Base-by-base conservation (phyloP, 176 grass and related monocot genomes). In the Metroxylon sagu region DNA sequence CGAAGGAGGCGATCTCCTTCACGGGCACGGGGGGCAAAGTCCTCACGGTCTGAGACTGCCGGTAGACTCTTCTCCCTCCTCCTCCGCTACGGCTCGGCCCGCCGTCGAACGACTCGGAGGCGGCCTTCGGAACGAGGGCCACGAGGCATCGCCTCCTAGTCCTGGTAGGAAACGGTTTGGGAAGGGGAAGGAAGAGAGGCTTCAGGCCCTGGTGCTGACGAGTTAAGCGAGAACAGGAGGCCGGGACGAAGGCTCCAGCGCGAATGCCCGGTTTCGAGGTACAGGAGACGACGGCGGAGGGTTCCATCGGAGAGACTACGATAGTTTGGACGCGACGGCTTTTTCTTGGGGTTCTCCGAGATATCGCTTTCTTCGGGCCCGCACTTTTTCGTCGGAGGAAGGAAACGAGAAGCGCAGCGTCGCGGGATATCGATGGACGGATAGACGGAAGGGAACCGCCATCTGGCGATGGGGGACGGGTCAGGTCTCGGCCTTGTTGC, bases 251-350 rank as follows among this genome's bases (percentile, higher is more conserved):
- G 69, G 52, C 29, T 62, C 12, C 12, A 6, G 53, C 0, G 60
- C 49, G 54, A 6, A 73, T 54, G 23, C 49, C 62, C 4, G 73
- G 70, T 18, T 66, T 74, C 67, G 77, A 26, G 48, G 89, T 58
- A 50, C 58, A 75, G 63, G 77, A 79, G 80, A 74, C 60, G 57
- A 90, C 74, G 54, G 80, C 74, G 14, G 77, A 79, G 29, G 83
- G 78, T 68, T 89, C 82, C 82, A 95, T 95, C 48, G 17, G 14
- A 6, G 64, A 23, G 0, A 23, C 21, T 0, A 23, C 1, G 21
- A 23, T 23, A 23, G 21, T 23, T 1, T 23, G 21, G 1, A 23
- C 21, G 21, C n/a, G n/a, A n/a, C n/a, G n/a, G n/a, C n/a, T n/a
- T n/a, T n/a, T n/a, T n/a, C n/a, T n/a, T n/a, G n/a, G n/a, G n/a